Evolutionary conservation across 1,284 basidiomycete species (phyloP).

Genomic region (Abortiporus biennis): DNA sequence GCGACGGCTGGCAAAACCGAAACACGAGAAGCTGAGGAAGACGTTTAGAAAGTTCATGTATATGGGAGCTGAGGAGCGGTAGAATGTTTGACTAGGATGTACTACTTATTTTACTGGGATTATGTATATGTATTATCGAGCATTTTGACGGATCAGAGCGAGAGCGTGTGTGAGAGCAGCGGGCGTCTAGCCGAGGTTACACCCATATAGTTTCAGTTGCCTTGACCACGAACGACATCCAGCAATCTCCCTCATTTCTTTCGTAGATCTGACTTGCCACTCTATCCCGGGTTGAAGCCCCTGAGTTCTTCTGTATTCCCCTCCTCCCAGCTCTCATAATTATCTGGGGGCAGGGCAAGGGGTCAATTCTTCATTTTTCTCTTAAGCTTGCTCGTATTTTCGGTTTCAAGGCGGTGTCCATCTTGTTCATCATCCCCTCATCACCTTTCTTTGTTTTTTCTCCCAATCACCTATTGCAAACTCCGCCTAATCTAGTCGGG

Average conservation of each 20-base stretch:
- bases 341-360: too few relatives aligned
- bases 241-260: background rate
- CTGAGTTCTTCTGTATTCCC: constrained; percentile 17
- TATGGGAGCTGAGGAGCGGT: constrained; percentile 39
- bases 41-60: constrained; percentile 70
- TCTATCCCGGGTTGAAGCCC: constrained; percentile 1
- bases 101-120: background rate
- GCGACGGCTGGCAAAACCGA: constrained; percentile 47
- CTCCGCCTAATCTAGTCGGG: constrained; percentile 12
- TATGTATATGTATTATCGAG: background rate
- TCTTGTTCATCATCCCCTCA: constrained; percentile 10
- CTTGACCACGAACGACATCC: constrained; percentile 53
- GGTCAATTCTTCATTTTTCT: constrained; percentile 10
- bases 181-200: background rate
- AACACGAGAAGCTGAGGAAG: constrained; percentile 58
- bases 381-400: constrained; percentile 17
- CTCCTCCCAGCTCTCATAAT: background rate
- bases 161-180: constrained; percentile 16
- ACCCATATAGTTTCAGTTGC: constrained; percentile 35
- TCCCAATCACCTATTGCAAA: constrained; percentile 11
- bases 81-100: constrained; percentile 4
- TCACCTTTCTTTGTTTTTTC: constrained; percentile 14
- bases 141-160: background rate
- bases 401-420: constrained; percentile 2
- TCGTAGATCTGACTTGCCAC: background rate